Base-by-base conservation (phyloP, 2,329 filamentous ascomycete genomes). In the Ophiobolus disseminans region DNA sequence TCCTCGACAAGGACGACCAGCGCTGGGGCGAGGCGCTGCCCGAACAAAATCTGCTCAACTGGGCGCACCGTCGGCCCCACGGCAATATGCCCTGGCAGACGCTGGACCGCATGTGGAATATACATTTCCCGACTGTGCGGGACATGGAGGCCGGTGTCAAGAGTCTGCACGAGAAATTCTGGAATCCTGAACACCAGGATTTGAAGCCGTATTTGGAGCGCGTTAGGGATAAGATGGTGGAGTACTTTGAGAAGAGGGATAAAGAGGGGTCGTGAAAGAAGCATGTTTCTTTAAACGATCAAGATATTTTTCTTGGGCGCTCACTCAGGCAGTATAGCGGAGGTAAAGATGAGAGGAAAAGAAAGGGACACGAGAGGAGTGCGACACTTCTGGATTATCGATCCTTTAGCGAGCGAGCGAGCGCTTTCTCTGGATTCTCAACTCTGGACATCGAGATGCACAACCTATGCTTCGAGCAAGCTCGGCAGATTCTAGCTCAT, bases 91-190 rank as follows among this genome's bases (percentile, higher is more conserved):
- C 70, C 2, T 74, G 69, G 69, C 50, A 49, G 17, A 48, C 54
- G 28, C 48, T 74, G 7, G 57, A 53, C 14, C 56, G 58, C 3
- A 62, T 58, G 28, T 73, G 66, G 66, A 73, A 73, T 45, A 64
- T 72, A n/a, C 63, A 71, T 39, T 70, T 62, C 36, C 59, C 66
- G 2, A 66, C 48, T 7, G 46, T 60, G 30, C 55, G 55, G 17
- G 70, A 73, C 45, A 25, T 73, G 25, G 45, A 68, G 13, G 61
- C 60, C 9, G 71, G 71, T 1, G 67, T 71, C 17, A 54, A 52
- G 41, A 65, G 55, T 31, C 40, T 73, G 44, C 71, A 73, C 35
- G 68, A 66, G 49, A 73, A 73, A 55, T 74, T 64, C 63, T 73
- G 72, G 70, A 32, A 44, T 10, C 44, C 53, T 11, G 26, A 44